Percentiles rank a stretch among this genome's conserved stretches.
Conservation (phyloP, 1,284 basidiomycete species). For the Fomitopsis palustris region DNA sequence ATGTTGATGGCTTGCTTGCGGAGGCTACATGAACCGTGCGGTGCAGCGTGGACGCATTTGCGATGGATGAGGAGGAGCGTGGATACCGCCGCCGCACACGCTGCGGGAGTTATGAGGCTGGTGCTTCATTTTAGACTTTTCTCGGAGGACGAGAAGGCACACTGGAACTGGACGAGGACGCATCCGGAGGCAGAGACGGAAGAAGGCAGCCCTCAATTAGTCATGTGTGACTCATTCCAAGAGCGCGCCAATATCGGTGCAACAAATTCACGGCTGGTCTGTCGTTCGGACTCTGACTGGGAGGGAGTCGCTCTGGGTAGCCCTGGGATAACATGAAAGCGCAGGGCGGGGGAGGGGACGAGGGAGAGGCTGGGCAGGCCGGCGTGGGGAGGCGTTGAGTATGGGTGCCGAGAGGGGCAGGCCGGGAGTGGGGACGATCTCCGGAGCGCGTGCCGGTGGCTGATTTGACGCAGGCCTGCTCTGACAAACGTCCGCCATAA, state of each 20-base stretch:
- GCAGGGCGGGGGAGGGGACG: background rate
- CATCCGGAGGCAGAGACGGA: background rate
- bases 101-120: background rate
- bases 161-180: background rate
- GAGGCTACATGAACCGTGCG: background rate
- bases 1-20: background rate
- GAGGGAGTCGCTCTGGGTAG: background rate
- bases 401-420: background rate
- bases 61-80: background rate
- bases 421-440: background rate
- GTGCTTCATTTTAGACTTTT: background rate
- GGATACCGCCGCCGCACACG: constrained; percentile 1
- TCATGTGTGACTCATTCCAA: background rate
- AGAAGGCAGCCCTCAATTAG: background rate
- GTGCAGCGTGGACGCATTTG: background rate
- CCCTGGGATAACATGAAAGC: background rate
- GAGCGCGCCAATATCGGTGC: background rate
- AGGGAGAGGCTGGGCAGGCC: background rate
- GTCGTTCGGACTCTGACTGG: background rate
- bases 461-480: background rate
- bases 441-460: constrained; percentile 5
- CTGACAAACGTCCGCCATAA: constrained; percentile 4
- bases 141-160: background rate
- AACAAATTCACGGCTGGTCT: background rate
- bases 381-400: constrained; percentile 1